Evolutionary conservation across 352 stramenopile genomes (phyloP).

Genomic region (Sclerospora graminicola): DNA sequence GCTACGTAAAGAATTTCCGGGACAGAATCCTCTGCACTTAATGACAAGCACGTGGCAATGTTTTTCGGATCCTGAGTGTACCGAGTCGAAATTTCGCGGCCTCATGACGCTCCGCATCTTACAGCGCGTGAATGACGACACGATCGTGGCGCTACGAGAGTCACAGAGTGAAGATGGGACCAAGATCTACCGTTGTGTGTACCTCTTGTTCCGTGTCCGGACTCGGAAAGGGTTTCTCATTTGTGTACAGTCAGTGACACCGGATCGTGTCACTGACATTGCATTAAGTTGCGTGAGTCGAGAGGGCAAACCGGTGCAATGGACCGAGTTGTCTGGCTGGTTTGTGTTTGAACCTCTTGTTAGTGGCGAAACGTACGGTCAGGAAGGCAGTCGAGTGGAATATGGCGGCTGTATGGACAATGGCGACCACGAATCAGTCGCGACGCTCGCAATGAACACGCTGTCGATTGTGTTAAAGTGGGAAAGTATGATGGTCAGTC

Average conservation of each 20-base stretch:
- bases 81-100: conserved; percentile 45
- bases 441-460: conserved; percentile 50
- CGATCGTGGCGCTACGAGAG: conserved; percentile 54
- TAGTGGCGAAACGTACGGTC: conserved; percentile 10
- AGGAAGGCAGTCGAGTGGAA: conserved; percentile 44
- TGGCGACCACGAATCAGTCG: conserved; percentile 33
- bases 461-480: conserved; percentile 54
- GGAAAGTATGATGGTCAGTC: conserved; percentile 50
- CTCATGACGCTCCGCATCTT: conserved; percentile 49
- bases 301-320: conserved; percentile 41
- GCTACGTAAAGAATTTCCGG: conserved; percentile 43
- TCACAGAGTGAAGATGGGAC: conserved; percentile 25
- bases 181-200: conserved; percentile 53
- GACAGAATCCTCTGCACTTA: conserved; percentile 26
- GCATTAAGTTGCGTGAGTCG: conserved; percentile 13
- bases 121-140: conserved; percentile 65
- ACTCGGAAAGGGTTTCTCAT: conserved; percentile 56
- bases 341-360: conserved; percentile 48
- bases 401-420: conserved; percentile 62
- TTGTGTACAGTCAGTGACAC: conserved; percentile 44
- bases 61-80: conserved; percentile 51
- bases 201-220: conserved; percentile 62
- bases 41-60: conserved; percentile 63
- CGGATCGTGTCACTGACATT: conserved; percentile 19
- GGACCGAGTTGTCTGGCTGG: conserved; percentile 59